Base-by-base conservation (phyloP, 75 land plant genomes). In the Cryptomeria japonica region DNA sequence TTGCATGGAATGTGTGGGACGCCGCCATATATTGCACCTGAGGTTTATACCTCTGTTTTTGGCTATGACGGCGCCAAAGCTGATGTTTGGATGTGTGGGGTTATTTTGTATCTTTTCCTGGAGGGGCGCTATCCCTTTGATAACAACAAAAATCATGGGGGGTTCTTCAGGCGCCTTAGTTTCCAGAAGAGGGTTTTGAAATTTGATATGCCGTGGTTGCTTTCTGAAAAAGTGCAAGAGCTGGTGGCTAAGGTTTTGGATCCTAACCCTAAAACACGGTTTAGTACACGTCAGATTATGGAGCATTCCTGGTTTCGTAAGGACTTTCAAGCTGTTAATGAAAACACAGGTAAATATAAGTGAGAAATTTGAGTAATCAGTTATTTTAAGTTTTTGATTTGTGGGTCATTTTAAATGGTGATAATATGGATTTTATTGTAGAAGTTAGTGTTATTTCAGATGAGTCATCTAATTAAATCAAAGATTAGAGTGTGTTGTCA, bases 1-100 rank as follows among this genome's bases (percentile, higher is more conserved):
- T 70, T 89, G 90, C 89, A 92, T 87, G 88, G 89, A 22, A 56
- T 72, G n/a, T 93, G 93, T 86, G 94, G 94, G 34, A 93, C 92
- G 38, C 88, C 88, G 46, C 89, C 86, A 8, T 93, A 91, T 46
- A 90, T 93, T 28, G 91, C 94, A 51, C 94, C 94, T 41, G 94
- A 93, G 89, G 90, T 92, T 32, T 84, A 90, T 22, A 83, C 75
- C 28, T 84, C 83, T 61, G 72, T 83, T 37, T 36, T 11, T 0
- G 94, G 94, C 5, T 93, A 93, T 84, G 85, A 85, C 72, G 94
- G 90, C 42, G 91, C 88, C 31, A 80, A 84, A n/a, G 91, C 89
- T n/a, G 94, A 93, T 56, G 12, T 93, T 47, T 93, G 92, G 92
- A 88, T 90, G 5, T 91, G 91, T 73, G 75, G 75, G 9, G 12